Evolutionary conservation across 2,329 filamentous ascomycete species (phyloP).

Genomic region (Bisporella sp.): DNA sequence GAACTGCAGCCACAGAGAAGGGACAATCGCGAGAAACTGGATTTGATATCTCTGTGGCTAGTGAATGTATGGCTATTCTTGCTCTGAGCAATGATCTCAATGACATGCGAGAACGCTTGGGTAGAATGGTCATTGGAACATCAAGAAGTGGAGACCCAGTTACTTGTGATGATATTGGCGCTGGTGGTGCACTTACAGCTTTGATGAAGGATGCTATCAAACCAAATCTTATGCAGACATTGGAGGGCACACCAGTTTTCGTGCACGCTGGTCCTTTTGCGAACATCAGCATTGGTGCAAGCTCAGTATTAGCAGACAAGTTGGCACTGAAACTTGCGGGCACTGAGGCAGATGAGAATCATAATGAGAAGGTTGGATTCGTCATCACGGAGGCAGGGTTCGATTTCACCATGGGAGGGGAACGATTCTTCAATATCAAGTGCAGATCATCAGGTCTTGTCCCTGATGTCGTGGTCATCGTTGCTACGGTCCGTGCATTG

Average conservation of each 20-base stretch:
- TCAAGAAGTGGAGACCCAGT: conserved; percentile 82
- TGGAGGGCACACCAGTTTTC: conserved; percentile 95
- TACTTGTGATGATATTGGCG: conserved; percentile 92
- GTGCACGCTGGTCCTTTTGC: conserved; percentile 97
- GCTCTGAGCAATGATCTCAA: conserved; percentile 81
- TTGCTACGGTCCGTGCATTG: conserved; percentile 88
- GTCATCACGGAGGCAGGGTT: conserved; percentile 97
- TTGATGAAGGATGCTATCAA: conserved; percentile 99
- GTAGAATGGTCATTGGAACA: conserved; percentile 90
- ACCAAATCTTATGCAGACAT: conserved; percentile 96
- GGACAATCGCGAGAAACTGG: conserved; percentile 82
- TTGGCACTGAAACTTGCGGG: conserved; percentile 93
- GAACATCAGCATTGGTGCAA: conserved; percentile 97
- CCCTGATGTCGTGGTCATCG: conserved; percentile 89
- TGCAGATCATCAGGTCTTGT: conserved; percentile 89
- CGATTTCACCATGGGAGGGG: conserved; percentile 99
- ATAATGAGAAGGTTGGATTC: conserved; percentile 76
- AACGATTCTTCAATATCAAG: conserved; percentile 99
- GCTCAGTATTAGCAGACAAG: conserved; percentile 90
- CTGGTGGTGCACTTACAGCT: conserved; percentile 83
- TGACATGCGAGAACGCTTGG: conserved; percentile 89
- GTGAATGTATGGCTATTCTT: conserved; percentile 97
- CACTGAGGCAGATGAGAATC: conserved; percentile 85
- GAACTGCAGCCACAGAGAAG: conserved; percentile 84
- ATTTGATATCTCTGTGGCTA: conserved; percentile 96